phyloP scores from a whole-genome alignment of 2,329 filamentous ascomycete genomes.

The Madurella fahalii region DNA sequence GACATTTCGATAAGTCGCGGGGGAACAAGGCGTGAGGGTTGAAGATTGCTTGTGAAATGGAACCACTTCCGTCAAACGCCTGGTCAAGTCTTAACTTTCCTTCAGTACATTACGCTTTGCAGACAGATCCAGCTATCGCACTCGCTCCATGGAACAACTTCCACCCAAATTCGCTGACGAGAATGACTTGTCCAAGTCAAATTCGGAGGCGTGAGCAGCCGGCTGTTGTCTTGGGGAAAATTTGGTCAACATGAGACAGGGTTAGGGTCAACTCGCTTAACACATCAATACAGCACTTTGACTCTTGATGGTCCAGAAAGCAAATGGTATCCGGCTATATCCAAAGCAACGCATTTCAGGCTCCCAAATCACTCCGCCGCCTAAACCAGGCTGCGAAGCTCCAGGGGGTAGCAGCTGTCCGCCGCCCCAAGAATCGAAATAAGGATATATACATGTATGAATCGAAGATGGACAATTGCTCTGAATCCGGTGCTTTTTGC shows the following conservation, averaged over 20 bases:
- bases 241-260: too few species aligned
- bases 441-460: constrained; percentile 12
- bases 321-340: background rate
- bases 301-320: background rate
- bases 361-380: constrained; percentile 6
- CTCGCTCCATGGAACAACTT: too few species aligned
- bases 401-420: background rate
- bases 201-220: too few species aligned
- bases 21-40: background rate
- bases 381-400: constrained; percentile 2
- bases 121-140: too few species aligned
- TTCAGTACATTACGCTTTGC: too few species aligned
- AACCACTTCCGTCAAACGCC: too few species aligned
- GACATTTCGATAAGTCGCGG: constrained; percentile 59
- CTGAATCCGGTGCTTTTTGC: background rate
- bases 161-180: too few species aligned
- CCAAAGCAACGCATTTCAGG: background rate
- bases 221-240: too few species aligned
- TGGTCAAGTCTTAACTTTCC: too few species aligned
- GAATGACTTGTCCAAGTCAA: too few species aligned
- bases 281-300: background rate
- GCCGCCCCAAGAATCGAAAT: constrained; percentile 14
- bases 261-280: background rate
- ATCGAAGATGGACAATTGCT: background rate
- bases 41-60: background rate